Conservation (phyloP, 2,329 filamentous ascomycete species). For the Aspergillus amoenus region DNA sequence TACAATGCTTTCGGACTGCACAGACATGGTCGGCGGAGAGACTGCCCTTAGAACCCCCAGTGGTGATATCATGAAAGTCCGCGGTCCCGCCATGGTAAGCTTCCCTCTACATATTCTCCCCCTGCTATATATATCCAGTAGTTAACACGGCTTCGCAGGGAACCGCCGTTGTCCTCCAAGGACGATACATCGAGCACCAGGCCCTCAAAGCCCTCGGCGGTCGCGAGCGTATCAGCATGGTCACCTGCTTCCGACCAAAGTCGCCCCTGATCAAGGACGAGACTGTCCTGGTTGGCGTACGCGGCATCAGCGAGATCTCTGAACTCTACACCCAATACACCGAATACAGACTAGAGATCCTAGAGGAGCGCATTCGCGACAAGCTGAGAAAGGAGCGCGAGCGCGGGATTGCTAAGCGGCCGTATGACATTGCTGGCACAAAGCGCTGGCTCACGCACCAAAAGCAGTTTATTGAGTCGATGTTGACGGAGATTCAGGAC, state of each 20-base stretch:
- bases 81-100: conserved; percentile 49
- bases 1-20: conserved; percentile 63
- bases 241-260: background rate
- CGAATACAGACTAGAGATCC: background rate
- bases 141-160: background rate
- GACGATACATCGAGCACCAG: background rate
- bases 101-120: background rate
- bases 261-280: background rate
- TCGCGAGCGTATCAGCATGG: background rate
- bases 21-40: conserved; percentile 63
- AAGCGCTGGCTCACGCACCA: background rate
- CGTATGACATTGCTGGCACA: background rate
- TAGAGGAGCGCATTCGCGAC: background rate
- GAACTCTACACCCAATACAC: background rate
- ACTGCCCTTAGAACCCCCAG: conserved; percentile 51
- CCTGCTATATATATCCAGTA: background rate
- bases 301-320: background rate
- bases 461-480: background rate
- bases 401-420: background rate
- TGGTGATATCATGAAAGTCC: conserved; percentile 16
- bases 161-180: background rate
- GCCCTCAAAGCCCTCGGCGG: background rate
- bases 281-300: background rate
- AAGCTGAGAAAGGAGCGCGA: background rate
- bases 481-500: background rate